phyloP scores from a whole-genome alignment of 139 green algal species.

The Chlamydomonas schloesseri region DNA sequence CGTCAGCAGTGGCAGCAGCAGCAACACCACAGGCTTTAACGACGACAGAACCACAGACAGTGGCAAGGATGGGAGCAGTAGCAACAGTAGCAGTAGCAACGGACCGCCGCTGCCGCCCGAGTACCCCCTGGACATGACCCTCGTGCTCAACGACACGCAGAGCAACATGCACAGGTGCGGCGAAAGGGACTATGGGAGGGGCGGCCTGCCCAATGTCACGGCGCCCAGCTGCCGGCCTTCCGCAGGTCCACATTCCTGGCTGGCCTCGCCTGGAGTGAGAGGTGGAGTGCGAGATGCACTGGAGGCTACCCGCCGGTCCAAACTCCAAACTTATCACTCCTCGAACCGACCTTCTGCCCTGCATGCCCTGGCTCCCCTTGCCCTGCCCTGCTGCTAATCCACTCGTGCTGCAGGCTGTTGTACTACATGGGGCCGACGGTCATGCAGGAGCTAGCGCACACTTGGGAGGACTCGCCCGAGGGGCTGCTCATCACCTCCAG shows the following conservation, averaged over 20 bases:
- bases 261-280: too few species aligned
- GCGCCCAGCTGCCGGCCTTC: too few species aligned
- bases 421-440: background rate
- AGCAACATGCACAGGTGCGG: slow-evolving; percentile 31
- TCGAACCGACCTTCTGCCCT: too few species aligned
- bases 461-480: slow-evolving; percentile 6
- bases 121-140: background rate
- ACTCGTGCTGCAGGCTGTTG: background rate
- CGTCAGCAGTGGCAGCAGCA: background rate
- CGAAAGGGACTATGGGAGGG: background rate
- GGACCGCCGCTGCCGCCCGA: too few species aligned
- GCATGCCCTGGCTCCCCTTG: background rate
- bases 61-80: too few species aligned
- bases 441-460: slow-evolving; percentile 38
- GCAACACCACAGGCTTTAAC: too few species aligned
- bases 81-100: background rate
- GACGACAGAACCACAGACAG: background rate
- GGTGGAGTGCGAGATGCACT: too few species aligned
- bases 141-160: slow-evolving; percentile 31
- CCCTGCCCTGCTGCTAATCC: background rate
- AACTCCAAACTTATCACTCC: too few species aligned
- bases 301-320: too few species aligned
- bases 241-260: too few species aligned
- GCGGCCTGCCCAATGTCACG: too few species aligned
- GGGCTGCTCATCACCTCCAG: slow-evolving; percentile 8